These are phyloP conservation scores for Hypoxylon trugodes DNA, from an alignment of 495 filamentous ascomycete genomes.

Conservation along the genomic window DNA sequence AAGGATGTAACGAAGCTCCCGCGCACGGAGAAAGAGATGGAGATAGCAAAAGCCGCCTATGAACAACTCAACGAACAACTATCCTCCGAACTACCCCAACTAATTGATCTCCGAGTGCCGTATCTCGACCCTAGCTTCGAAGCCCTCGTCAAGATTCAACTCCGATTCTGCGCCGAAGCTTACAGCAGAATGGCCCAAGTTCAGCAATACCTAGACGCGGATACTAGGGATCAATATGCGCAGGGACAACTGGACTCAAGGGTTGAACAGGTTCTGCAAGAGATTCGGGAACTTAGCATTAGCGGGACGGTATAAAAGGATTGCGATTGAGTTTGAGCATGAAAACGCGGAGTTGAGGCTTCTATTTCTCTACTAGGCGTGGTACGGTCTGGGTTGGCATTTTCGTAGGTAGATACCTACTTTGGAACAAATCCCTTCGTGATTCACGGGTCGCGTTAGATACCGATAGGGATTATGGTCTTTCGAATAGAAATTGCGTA, in stretches of 20 bases:
- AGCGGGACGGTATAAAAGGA: conserved; percentile 61
- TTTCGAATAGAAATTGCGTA: conserved; percentile 17
- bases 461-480: conserved; percentile 17
- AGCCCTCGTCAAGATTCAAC: conserved; percentile 96
- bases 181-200: conserved; percentile 98
- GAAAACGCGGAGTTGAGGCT: conserved; percentile 24
- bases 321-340: not conserved
- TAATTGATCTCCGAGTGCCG: conserved; percentile 95
- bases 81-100: conserved; percentile 90
- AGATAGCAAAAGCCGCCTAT: conserved; percentile 91
- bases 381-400: conserved; percentile 22
- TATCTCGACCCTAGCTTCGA: conserved; percentile 98
- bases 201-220: conserved; percentile 97
- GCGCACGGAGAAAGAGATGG: conserved; percentile 90
- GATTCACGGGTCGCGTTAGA: conserved; percentile 29
- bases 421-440: conserved; percentile 2
- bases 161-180: conserved; percentile 96
- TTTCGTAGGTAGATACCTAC: conserved; percentile 18
- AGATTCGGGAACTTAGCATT: conserved; percentile 97
- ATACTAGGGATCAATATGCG: conserved; percentile 95
- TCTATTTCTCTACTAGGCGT: conserved; percentile 15
- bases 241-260: conserved; percentile 88
- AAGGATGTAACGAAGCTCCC: conserved; percentile 97
- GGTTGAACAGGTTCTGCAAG: conserved; percentile 95
- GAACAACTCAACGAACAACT: conserved; percentile 96